These are phyloP conservation scores for Volvariella surrecta DNA, from an alignment of 1,284 basidiomycete genomes.

Conservation along the genomic window DNA sequence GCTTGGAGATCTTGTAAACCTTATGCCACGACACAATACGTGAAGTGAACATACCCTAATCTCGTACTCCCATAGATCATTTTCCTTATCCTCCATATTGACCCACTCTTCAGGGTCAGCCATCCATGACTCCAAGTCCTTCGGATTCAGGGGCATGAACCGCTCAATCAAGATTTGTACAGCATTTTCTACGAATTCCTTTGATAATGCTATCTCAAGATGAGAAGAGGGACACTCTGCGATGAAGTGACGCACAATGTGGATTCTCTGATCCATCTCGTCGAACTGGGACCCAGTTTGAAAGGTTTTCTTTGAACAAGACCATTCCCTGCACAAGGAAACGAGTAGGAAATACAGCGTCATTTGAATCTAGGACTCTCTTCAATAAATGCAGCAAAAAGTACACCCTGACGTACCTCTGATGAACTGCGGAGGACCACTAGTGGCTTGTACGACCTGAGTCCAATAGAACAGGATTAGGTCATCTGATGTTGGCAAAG, in stretches of 20 bases:
- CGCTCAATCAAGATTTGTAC: slow-evolving; percentile 73
- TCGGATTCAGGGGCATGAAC: slow-evolving; percentile 74
- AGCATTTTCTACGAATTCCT: slow-evolving; percentile 71
- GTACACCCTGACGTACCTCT: slow-evolving; percentile 34
- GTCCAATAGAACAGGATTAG: slow-evolving; percentile 73
- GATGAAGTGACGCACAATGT: slow-evolving; percentile 33
- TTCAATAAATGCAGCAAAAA: neutral
- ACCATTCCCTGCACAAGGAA: slow-evolving; percentile 84
- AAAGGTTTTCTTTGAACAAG: slow-evolving; percentile 78
- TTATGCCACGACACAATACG: slow-evolving; percentile 8
- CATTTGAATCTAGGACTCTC: slow-evolving; percentile 31
- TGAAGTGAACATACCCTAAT: slow-evolving; percentile 52
- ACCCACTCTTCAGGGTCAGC: slow-evolving; percentile 89
- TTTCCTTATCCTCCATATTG: slow-evolving; percentile 76
- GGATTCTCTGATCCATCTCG: slow-evolving; percentile 52
- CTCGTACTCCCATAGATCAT: slow-evolving; percentile 84
- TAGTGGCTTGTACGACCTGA: slow-evolving; percentile 61
- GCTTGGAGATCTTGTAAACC: slow-evolving; percentile 34
- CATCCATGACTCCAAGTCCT: slow-evolving; percentile 74
- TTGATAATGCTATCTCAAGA: slow-evolving; percentile 49
- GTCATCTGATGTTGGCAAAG: slow-evolving; percentile 54
- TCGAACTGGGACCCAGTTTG: slow-evolving; percentile 59
- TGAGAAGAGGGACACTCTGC: slow-evolving; percentile 1
- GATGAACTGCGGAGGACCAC: slow-evolving; percentile 40
- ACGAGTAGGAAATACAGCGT: slow-evolving; percentile 63